Base-by-base conservation (phyloP, 2,329 filamentous ascomycete genomes). In the Colletotrichum melonis region DNA sequence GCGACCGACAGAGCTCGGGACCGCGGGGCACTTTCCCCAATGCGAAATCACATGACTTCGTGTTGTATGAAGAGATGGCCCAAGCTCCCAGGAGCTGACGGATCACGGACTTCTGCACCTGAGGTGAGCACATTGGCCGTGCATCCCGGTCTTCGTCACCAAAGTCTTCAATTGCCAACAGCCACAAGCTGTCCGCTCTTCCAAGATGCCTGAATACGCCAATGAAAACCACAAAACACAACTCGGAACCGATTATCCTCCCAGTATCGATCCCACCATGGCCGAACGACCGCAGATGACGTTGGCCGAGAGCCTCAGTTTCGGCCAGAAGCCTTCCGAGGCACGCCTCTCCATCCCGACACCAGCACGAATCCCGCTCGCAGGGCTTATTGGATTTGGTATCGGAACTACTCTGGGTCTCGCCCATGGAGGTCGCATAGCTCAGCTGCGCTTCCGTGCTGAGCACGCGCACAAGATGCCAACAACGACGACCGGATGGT, bases 381-480 rank as follows among this genome's bases (percentile, higher is more conserved):
- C 92, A 14, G 87, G 91, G 3, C 75, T 88, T 12, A 84, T 91
- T 30, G 91, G 92, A 7, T 93, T 94, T 76, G 78, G 89, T 4
- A 85, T 92, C n/a, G 94, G 95, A 67, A 87, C 94, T 80, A 85
- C 85, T 1, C 86, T 98, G 14, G 95, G 95, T 30, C 85, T 92
- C 22, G 87, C 91, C 7, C 91, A 95, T 69, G 95, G 94, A 28
- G 92, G 92, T 72, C 92, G 92, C 79, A 91, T 89, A 80, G 90
- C 94, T 1, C 92, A 93, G 64, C 88, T 97, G 71, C 93, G 93
- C 52, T 99, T 98, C 85, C 93, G 96, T 68, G 97, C 97, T 73
- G 97, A 99, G 84, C 97, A 99, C 80, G 95, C 97, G 1, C 97
- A 99, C 86, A 94, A 96, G 76, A 91, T 98, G 75, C 97, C 97